A percentile compares a stretch with the other conserved stretches of the same genome.
phyloP scores from a whole-genome alignment of 2,329 filamentous ascomycete species.

The Calonectria pseudoturangicola region DNA sequence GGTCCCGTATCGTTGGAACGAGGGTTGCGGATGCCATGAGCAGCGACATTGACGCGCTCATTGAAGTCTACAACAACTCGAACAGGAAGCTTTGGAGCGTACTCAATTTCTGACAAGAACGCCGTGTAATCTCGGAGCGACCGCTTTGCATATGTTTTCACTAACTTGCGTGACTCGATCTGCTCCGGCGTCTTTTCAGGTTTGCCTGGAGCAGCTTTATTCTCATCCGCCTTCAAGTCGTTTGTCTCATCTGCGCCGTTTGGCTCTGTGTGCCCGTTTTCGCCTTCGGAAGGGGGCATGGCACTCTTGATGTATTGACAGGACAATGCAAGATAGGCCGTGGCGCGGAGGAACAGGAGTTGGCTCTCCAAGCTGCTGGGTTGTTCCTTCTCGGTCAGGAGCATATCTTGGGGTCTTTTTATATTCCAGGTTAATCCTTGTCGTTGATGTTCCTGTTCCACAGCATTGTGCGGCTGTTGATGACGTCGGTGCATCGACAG shows the following conservation, averaged over 20 bases:
- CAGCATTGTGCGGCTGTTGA: slow-evolving; percentile 70
- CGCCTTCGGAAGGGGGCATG: slow-evolving; percentile 58
- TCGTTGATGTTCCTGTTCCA: slow-evolving; percentile 71
- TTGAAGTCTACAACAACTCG: slow-evolving; percentile 75
- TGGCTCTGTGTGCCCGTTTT: slow-evolving; percentile 32
- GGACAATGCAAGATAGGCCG: slow-evolving; percentile 82
- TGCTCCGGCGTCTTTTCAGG: slow-evolving; percentile 45
- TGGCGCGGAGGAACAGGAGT: slow-evolving; percentile 84
- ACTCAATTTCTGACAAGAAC: slow-evolving; percentile 85
- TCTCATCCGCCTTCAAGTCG: slow-evolving; percentile 25
- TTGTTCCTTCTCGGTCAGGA: slow-evolving; percentile 69
- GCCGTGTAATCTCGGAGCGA: slow-evolving; percentile 84
- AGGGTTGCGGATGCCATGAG: slow-evolving; percentile 67
- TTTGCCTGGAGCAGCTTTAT: slow-evolving; percentile 11
- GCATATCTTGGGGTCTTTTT: slow-evolving; percentile 59
- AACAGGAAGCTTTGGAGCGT: slow-evolving; percentile 81
- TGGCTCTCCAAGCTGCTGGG: slow-evolving; percentile 85
- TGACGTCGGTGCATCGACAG: slow-evolving; percentile 73
- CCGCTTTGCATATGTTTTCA: slow-evolving; percentile 84
- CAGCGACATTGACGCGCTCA: slow-evolving; percentile 74
- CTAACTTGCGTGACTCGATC: slow-evolving; percentile 72
- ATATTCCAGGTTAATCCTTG: slow-evolving; percentile 54
- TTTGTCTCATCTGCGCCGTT: slow-evolving; percentile 13
- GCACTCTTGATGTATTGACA: slow-evolving; percentile 78
- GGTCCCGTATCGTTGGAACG: slow-evolving; percentile 58